A percentile compares a stretch with the other conserved stretches of the same genome.
Conservation (phyloP, 2,329 filamentous ascomycete species). For the Fusarium cyanostomum region DNA sequence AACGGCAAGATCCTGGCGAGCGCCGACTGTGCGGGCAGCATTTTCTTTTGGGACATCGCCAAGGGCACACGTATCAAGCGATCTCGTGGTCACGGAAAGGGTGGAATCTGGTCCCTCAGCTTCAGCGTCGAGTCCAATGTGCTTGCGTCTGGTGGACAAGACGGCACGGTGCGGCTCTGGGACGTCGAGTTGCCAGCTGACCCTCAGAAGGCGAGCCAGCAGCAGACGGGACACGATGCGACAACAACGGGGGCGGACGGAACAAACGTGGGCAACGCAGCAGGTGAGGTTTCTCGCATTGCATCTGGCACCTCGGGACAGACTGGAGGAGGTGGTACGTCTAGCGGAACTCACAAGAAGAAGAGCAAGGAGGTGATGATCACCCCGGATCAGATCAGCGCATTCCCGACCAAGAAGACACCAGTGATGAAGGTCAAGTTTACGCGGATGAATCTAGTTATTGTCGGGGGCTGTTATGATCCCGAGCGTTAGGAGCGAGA, state of each 20-base stretch:
- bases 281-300: slow-evolving; percentile 44
- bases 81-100: slow-evolving; percentile 92
- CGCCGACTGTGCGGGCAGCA: slow-evolving; percentile 87
- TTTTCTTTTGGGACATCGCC: slow-evolving; percentile 94
- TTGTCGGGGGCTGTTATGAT: slow-evolving; percentile 80
- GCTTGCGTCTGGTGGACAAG: slow-evolving; percentile 88
- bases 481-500: slow-evolving; percentile 55
- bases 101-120: slow-evolving; percentile 90
- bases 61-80: slow-evolving; percentile 88
- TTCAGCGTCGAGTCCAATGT: slow-evolving; percentile 94
- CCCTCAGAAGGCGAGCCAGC: slow-evolving; percentile 65
- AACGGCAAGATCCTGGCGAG: slow-evolving; percentile 92
- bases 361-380: slow-evolving; percentile 90
- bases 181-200: slow-evolving; percentile 81
- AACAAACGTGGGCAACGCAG: slow-evolving; percentile 40
- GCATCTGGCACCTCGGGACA: slow-evolving; percentile 42
- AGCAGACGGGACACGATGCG: slow-evolving; percentile 55
- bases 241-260: slow-evolving; percentile 55
- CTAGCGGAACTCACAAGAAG: slow-evolving; percentile 66
- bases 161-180: slow-evolving; percentile 94
- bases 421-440: slow-evolving; percentile 94
- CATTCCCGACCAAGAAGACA: slow-evolving; percentile 95
- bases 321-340: slow-evolving; percentile 40
- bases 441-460: slow-evolving; percentile 92
- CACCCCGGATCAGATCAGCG: slow-evolving; percentile 91